Conservation (phyloP, 768 basidiomycete genomes). For the Trichaptum fuscoviolaceum region DNA sequence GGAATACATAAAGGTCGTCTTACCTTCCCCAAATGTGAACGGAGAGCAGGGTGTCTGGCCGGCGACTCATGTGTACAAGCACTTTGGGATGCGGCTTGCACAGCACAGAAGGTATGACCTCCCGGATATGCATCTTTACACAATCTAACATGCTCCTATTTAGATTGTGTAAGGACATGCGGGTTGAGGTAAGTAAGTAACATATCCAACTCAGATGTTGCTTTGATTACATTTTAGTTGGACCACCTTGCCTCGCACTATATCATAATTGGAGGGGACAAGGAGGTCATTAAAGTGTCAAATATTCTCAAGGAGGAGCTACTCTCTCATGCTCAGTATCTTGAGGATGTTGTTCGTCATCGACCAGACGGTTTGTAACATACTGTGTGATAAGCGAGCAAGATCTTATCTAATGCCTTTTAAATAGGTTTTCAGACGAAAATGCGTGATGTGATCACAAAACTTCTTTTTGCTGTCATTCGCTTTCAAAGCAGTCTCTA, state of each 20-base stretch:
- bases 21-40: no score
- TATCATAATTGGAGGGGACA: background rate
- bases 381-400: background rate
- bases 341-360: background rate
- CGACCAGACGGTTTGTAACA: background rate
- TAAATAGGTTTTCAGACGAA: no score
- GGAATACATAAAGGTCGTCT: background rate
- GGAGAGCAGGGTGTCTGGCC: background rate
- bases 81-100: no score
- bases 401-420: background rate
- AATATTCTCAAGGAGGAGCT: background rate
- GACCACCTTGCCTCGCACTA: background rate
- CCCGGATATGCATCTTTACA: no score
- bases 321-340: no score
- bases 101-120: no score
- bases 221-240: background rate
- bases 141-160: no score
- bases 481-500: background rate
- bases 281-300: background rate
- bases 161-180: no score
- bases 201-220: background rate
- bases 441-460: background rate
- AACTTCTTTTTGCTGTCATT: background rate
- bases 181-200: no score
- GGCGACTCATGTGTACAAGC: no score